These are phyloP conservation scores for Chionographis japonica DNA, from an alignment of 106 monocot genomes.

Conservation along the genomic window DNA sequence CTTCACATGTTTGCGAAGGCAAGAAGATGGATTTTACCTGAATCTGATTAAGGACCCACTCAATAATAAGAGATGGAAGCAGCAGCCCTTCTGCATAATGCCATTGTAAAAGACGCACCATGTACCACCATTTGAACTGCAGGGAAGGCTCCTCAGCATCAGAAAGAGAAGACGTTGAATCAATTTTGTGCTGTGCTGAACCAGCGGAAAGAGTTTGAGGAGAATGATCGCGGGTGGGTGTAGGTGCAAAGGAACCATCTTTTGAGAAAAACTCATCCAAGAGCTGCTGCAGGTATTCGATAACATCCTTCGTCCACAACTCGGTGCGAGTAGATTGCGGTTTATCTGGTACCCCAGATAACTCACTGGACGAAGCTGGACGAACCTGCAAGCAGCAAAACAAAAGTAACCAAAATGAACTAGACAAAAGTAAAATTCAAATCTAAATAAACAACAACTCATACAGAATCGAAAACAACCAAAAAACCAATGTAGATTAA, in stretches of 20 bases:
- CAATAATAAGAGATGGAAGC: slow-evolving; percentile 68
- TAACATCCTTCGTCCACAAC: slow-evolving; percentile 86
- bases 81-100: slow-evolving; percentile 79
- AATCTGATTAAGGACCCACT: slow-evolving; percentile 74
- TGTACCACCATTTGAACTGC: slow-evolving; percentile 79
- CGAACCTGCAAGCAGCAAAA: slow-evolving; percentile 38
- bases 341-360: slow-evolving; percentile 70
- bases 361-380: slow-evolving; percentile 29
- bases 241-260: slow-evolving; percentile 48
- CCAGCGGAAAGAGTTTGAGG: slow-evolving; percentile 26
- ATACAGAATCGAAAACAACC: neutral
- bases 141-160: slow-evolving; percentile 58
- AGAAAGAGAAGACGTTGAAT: slow-evolving; percentile 20
- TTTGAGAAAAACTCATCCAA: slow-evolving; percentile 74
- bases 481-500: neutral
- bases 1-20: neutral
- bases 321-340: slow-evolving; percentile 62
- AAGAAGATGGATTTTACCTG: slow-evolving; percentile 49
- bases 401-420: neutral
- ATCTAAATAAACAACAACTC: neutral
- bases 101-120: slow-evolving; percentile 78
- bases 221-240: slow-evolving; percentile 39
- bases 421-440: neutral
- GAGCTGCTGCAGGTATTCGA: slow-evolving; percentile 84
- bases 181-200: slow-evolving; percentile 38